phyloP scores from a whole-genome alignment of 106 monocot genomes.

The Acanthochlamys bracteata region DNA sequence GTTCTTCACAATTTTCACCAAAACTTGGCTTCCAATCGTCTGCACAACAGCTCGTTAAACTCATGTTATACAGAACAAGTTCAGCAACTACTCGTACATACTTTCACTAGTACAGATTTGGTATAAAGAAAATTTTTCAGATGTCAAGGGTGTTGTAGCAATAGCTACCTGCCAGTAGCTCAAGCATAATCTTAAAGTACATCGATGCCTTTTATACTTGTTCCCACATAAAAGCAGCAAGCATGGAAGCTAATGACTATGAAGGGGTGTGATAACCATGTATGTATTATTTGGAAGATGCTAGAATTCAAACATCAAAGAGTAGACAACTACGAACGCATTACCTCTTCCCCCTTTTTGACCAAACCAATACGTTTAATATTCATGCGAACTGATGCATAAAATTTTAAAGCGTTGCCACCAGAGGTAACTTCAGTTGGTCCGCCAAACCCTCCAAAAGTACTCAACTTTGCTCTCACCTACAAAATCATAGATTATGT shows the following conservation, averaged over 20 bases:
- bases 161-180: too few species aligned
- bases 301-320: too few species aligned
- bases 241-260: too few species aligned
- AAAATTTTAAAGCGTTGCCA: conserved; percentile 95
- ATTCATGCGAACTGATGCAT: conserved; percentile 87
- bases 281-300: too few species aligned
- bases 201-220: too few species aligned
- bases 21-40: conserved; percentile 75
- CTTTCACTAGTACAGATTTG: too few species aligned
- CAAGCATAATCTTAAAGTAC: too few species aligned
- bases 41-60: conserved; percentile 9
- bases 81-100: too few species aligned
- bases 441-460: conserved; percentile 88
- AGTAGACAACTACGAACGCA: background rate
- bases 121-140: too few species aligned
- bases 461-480: conserved; percentile 81
- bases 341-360: conserved; percentile 92
- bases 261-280: too few species aligned
- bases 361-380: conserved; percentile 70
- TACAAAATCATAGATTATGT: conserved; percentile 16
- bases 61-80: background rate
- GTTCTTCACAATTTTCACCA: conserved; percentile 96
- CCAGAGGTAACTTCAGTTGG: conserved; percentile 95
- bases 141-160: too few species aligned
- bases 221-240: too few species aligned